Evolutionary conservation across 257 asterid genomes (phyloP).

Genomic region (Solanum sparsipilum): DNA sequence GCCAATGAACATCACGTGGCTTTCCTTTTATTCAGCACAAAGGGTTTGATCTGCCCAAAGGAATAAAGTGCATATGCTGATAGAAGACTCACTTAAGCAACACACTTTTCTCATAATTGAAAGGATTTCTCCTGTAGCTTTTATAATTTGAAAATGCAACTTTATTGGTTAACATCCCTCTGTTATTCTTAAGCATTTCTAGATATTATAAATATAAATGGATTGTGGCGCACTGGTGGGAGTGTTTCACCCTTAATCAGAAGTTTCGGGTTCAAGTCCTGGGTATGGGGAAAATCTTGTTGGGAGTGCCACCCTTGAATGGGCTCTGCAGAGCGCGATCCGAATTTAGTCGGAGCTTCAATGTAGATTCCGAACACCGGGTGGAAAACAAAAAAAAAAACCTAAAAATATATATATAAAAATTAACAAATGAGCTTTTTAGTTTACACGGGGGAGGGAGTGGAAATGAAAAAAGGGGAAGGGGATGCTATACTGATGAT

Average conservation of each 20-base stretch:
- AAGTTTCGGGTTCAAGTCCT: too few relatives aligned
- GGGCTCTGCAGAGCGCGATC: too few relatives aligned
- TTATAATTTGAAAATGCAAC: background rate
- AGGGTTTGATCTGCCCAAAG: background rate
- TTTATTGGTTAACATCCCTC: background rate
- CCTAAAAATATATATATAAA: background rate
- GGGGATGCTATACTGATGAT: background rate
- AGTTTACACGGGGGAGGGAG: background rate
- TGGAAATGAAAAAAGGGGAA: background rate
- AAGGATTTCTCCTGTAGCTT: background rate
- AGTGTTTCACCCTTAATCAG: too few relatives aligned
- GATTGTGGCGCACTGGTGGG: too few relatives aligned
- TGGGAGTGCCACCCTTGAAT: too few relatives aligned
- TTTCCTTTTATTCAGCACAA: background rate
- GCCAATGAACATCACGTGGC: background rate
- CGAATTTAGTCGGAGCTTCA: too few relatives aligned
- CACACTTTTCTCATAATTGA: background rate
- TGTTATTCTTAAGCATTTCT: background rate
- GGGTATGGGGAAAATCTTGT: too few relatives aligned
- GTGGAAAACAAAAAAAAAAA: too few relatives aligned
- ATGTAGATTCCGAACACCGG: too few relatives aligned
- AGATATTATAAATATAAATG: background rate
- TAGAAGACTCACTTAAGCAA: background rate
- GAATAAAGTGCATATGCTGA: background rate
- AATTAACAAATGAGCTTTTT: background rate